Base-by-base conservation (phyloP, 202 grass and related monocot species). In the Schoenoplectus tabernaemontani region DNA sequence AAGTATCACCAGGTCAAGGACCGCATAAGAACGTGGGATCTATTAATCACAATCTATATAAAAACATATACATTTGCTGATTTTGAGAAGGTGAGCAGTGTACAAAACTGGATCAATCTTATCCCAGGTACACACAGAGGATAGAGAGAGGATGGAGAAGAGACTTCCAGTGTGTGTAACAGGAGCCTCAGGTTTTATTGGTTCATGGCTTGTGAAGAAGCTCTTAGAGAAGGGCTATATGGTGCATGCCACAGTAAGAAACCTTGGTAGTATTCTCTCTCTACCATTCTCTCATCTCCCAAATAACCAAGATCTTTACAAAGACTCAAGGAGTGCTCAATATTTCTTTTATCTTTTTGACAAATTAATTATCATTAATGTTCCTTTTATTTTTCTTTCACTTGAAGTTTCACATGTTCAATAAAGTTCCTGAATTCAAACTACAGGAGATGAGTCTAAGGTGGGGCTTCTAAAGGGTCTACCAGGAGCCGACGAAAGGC, bases 131-230 rank as follows among this genome's bases (percentile, higher is more conserved):
- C 28, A 6, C 30, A 63, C 5, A 7, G 15, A 20, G 17, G 6
- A 56, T 5, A 20, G 53, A 57, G 17, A 56, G 16, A 7, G 51
- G 17, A 56, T 43, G 53, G 30, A 78, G 61, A 83, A 7, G 51
- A 77, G 36, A 11, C 8, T 36, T 83, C 67, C 7, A 83, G 88
- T 88, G 58, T 91, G 91, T 60, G 91, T 91, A 17, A 85, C 88
- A 47, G 91, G 91, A 38, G 91, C 76, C 3, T 68, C 68, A 54
- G 88, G 91, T 22, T 91, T 72, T 66, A 85, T 93, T 22, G 88
- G 68, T 12, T 89, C 84, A 28, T 91, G 66, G 61, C 88, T 93
- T 43, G 76, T 93, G 24, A 82, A 48, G 82, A 93, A 89, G 84
- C 88, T 93, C 37, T 67, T 93, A 53, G 61, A 23, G 57, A 48